These are phyloP conservation scores for Globisporangium camurandrum DNA, from an alignment of 352 stramenopile genomes.

Conservation along the genomic window DNA sequence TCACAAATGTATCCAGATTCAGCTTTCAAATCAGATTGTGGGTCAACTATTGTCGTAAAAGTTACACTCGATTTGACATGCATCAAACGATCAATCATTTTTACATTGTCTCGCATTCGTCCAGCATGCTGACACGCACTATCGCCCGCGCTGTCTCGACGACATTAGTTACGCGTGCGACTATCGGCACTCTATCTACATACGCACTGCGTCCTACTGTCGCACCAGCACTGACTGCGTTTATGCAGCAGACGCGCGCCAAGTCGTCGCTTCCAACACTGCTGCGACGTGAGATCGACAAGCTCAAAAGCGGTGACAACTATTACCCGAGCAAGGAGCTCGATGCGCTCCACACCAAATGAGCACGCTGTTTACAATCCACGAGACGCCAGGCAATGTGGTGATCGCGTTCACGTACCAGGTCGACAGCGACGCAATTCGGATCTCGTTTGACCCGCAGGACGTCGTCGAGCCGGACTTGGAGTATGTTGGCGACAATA, in stretches of 20 bases:
- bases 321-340: constrained; percentile 71
- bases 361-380: constrained; percentile 53
- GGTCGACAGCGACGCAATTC: constrained; percentile 44
- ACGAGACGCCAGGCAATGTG: constrained; percentile 56
- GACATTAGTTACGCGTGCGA: constrained; percentile 19
- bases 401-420: constrained; percentile 52
- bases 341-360: constrained; percentile 62
- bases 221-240: constrained; percentile 14
- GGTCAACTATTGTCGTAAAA: no score
- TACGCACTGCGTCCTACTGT: constrained; percentile 9
- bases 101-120: not conserved
- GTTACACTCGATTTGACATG: no score
- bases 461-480: constrained; percentile 65
- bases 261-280: constrained; percentile 43
- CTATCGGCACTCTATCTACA: constrained; percentile 9
- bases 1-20: no score
- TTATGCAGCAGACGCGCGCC: constrained; percentile 40
- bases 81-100: no score
- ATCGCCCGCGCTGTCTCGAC: constrained; percentile 21
- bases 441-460: constrained; percentile 78
- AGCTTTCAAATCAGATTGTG: no score
- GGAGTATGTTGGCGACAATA: constrained; percentile 50
- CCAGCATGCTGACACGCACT: constrained; percentile 37
- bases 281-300: constrained; percentile 62
- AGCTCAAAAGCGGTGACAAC: constrained; percentile 86